Conservation (phyloP, 352 stramenopile genomes). For the Phytophthora cactorum region DNA sequence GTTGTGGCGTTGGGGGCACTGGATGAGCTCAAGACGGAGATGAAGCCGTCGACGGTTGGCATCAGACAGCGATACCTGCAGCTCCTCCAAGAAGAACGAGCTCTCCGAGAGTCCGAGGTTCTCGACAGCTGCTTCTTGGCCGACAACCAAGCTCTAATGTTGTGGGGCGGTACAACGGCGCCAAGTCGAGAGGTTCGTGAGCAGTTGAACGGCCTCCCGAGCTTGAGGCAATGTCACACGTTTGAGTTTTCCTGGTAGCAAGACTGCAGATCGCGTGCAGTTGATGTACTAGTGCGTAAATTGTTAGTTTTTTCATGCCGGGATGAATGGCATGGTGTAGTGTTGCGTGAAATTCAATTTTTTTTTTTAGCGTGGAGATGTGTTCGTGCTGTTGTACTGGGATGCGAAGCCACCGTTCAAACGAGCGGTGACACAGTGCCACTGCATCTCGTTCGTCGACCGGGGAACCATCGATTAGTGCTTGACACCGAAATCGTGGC, state of each 20-base stretch:
- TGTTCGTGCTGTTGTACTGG: background rate
- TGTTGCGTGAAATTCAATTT: background rate
- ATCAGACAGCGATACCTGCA: slow-evolving; percentile 27
- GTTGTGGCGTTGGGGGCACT: slow-evolving; percentile 3
- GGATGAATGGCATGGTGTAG: slow-evolving; percentile 1
- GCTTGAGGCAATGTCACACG: slow-evolving; percentile 24
- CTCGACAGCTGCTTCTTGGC: slow-evolving; percentile 24
- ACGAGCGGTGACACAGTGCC: background rate
- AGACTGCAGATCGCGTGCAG: slow-evolving; percentile 3
- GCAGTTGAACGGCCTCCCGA: slow-evolving; percentile 38
- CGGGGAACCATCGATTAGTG: no score
- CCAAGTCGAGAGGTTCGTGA: slow-evolving; percentile 27
- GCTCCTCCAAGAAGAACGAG: slow-evolving; percentile 33
- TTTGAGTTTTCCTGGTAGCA: slow-evolving; percentile 43
- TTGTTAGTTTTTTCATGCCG: background rate
- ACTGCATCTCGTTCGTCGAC: slow-evolving; percentile 11
- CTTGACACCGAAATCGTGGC: no score
- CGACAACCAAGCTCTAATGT: slow-evolving; percentile 14
- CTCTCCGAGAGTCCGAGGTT: slow-evolving; percentile 17
- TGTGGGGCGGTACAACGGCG: slow-evolving; percentile 29
- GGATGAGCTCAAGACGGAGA: background rate
- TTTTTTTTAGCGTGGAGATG: no score
- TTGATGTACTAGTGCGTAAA: background rate
- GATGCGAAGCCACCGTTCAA: background rate
- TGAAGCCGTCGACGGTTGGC: slow-evolving; percentile 5